These are phyloP conservation scores for Arachis monticola DNA, from an alignment of 331 rosid species.

Conservation along the genomic window DNA sequence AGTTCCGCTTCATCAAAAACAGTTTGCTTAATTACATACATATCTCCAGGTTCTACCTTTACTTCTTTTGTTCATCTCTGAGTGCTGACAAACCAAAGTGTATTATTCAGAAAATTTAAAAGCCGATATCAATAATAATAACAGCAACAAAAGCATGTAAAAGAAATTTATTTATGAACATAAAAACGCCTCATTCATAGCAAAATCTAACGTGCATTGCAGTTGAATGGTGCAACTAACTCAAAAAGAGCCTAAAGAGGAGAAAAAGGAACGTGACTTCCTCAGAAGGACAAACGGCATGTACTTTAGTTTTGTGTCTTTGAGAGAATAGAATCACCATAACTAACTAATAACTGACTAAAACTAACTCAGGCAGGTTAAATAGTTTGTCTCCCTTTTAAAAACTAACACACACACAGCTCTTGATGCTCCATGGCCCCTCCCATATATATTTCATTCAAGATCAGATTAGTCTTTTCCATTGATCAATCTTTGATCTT, in stretches of 20 bases:
- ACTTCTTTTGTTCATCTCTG: neutral
- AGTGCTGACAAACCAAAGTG: neutral
- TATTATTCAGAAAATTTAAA: constrained; percentile 20
- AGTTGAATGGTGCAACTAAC: constrained; percentile 19
- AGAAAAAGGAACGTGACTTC: constrained; percentile 6
- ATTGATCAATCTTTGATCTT: constrained; percentile 1
- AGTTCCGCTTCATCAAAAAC: neutral
- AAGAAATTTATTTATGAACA: neutral
- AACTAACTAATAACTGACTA: neutral
- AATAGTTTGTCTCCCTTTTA: constrained; percentile 12
- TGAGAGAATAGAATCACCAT: neutral
- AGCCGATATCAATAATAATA: neutral
- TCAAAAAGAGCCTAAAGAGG: constrained; percentile 13
- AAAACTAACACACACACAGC: constrained; percentile 7
- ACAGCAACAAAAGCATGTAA: neutral
- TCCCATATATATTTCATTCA: neutral
- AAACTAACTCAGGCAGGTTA: constrained; percentile 21
- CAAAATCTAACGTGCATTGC: constrained; percentile 19
- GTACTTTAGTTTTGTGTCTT: neutral
- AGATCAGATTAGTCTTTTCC: constrained; percentile 1
- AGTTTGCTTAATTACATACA: neutral
- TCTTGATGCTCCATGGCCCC: constrained; percentile 15
- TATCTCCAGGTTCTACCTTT: neutral
- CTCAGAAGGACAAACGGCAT: neutral
- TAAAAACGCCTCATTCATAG: neutral